A percentile compares a stretch with the other conserved stretches of the same genome.
Evolutionary conservation across 306 rosid genomes (phyloP).

Genomic region (Mimosa bimucronata): DNA sequence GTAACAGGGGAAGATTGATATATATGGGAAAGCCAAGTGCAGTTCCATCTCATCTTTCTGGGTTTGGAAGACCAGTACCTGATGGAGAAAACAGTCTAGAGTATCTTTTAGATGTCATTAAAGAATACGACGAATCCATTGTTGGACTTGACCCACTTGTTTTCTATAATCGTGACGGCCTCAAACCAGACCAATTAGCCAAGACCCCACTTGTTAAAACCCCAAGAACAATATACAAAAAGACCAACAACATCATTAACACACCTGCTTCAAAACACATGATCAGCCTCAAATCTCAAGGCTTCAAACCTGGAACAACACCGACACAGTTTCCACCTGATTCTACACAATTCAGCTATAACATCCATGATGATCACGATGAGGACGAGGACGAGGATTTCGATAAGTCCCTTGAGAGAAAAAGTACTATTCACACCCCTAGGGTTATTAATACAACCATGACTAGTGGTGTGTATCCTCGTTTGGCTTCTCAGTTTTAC

Average conservation of each 20-base stretch:
- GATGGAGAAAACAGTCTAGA: conserved; percentile 76
- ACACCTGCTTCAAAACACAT: conserved; percentile 53
- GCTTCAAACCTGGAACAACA: conserved; percentile 55
- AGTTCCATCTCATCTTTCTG: conserved; percentile 56
- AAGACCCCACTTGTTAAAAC: conserved; percentile 53
- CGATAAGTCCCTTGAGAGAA: conserved; percentile 78
- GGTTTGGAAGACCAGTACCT: conserved; percentile 88
- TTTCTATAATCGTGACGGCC: conserved; percentile 64
- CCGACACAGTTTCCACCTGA: conserved; percentile 37
- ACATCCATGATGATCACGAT: neutral
- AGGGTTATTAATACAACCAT: conserved; percentile 22
- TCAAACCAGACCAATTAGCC: conserved; percentile 62
- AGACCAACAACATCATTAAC: conserved; percentile 25
- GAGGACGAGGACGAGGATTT: conserved; percentile 53
- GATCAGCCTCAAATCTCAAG: conserved; percentile 61
- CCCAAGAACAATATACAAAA: conserved; percentile 51
- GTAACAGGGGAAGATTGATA: conserved; percentile 74
- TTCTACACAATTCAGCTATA: conserved; percentile 47
- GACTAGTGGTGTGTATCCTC: conserved; percentile 58
- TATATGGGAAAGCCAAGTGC: conserved; percentile 74
- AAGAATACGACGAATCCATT: conserved; percentile 79
- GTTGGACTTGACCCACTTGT: conserved; percentile 86
- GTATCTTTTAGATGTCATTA: conserved; percentile 82
- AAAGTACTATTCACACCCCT: conserved; percentile 47
- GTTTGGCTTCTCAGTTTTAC: conserved; percentile 86